These are phyloP conservation scores for Periconia sp. DNA, from an alignment of 2,329 filamentous ascomycete species.

Conservation along the genomic window DNA sequence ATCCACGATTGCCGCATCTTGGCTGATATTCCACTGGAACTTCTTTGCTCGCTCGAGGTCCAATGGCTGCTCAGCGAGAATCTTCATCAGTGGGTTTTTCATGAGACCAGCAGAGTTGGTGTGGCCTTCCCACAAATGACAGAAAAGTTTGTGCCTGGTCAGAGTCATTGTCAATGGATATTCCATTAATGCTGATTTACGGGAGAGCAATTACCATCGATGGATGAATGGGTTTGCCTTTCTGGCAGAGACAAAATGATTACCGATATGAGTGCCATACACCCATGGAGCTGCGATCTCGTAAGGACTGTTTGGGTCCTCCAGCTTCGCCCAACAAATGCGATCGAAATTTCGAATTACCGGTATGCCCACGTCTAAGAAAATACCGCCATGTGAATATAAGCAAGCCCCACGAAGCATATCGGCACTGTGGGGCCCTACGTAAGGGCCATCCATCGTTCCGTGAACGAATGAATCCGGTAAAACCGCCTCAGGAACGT, in stretches of 20 bases:
- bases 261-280: background rate
- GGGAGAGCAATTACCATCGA: background rate
- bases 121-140: conserved; percentile 1
- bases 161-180: background rate
- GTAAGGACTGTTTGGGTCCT: background rate
- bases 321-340: background rate
- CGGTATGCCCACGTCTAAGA: background rate
- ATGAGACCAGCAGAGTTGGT: background rate
- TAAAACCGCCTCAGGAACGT: background rate
- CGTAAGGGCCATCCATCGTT: background rate
- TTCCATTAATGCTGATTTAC: background rate
- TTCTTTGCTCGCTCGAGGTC: background rate
- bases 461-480: background rate
- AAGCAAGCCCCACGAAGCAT: background rate
- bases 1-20: background rate
- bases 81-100: background rate
- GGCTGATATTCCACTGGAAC: background rate
- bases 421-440: conserved; percentile 1
- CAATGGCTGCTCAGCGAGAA: background rate
- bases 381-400: background rate
- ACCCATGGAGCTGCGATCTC: background rate
- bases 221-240: background rate
- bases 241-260: conserved; percentile 1
- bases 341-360: background rate
- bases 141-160: conserved; percentile 1